A percentile compares a stretch with the other conserved stretches of the same genome.
phyloP scores from a whole-genome alignment of 2,329 filamentous ascomycete genomes.

The Aureobasidium sp. region DNA sequence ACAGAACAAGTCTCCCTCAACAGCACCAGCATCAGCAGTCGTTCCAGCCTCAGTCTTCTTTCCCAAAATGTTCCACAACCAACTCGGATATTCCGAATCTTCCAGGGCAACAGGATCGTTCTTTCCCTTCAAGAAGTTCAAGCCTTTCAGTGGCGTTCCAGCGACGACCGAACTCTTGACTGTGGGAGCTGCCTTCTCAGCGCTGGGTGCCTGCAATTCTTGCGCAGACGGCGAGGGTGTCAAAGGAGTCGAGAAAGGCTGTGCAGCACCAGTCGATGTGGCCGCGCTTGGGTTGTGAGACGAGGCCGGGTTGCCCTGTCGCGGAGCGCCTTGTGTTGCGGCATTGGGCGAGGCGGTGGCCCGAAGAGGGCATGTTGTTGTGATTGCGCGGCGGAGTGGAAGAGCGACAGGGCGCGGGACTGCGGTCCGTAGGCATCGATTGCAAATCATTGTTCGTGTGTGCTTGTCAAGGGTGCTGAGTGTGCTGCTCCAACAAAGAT shows the following conservation, averaged over 20 bases:
- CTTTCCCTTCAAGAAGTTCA: slow-evolving; percentile 71
- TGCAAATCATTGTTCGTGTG: slow-evolving; percentile 33
- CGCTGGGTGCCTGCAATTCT: slow-evolving; percentile 25
- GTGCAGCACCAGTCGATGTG: slow-evolving; percentile 40
- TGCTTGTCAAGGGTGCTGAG: background rate
- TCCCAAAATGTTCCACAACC: slow-evolving; percentile 70
- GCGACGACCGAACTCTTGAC: slow-evolving; percentile 48
- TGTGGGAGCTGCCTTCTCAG: slow-evolving; percentile 26
- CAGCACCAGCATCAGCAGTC: slow-evolving; percentile 43
- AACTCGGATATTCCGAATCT: slow-evolving; percentile 71
- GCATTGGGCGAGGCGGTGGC: slow-evolving; percentile 25
- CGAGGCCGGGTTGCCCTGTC: slow-evolving; percentile 21
- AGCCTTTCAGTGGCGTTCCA: slow-evolving; percentile 63
- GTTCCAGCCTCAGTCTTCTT: slow-evolving; percentile 43
- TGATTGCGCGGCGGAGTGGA: background rate
- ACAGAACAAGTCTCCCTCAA: slow-evolving; percentile 73
- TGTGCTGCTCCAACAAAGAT: background rate
- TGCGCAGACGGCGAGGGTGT: slow-evolving; percentile 25
- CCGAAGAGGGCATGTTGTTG: slow-evolving; percentile 18
- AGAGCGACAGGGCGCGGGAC: slow-evolving; percentile 23
- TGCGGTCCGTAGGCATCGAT: slow-evolving; percentile 31
- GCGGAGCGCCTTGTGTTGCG: slow-evolving; percentile 25
- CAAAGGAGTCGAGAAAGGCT: slow-evolving; percentile 39
- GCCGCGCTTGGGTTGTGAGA: slow-evolving; percentile 29
- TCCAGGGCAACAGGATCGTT: slow-evolving; percentile 65